Evolutionary conservation across 2,329 filamentous ascomycete species (phyloP).

Genomic region (Aspergillus chevalieri): DNA sequence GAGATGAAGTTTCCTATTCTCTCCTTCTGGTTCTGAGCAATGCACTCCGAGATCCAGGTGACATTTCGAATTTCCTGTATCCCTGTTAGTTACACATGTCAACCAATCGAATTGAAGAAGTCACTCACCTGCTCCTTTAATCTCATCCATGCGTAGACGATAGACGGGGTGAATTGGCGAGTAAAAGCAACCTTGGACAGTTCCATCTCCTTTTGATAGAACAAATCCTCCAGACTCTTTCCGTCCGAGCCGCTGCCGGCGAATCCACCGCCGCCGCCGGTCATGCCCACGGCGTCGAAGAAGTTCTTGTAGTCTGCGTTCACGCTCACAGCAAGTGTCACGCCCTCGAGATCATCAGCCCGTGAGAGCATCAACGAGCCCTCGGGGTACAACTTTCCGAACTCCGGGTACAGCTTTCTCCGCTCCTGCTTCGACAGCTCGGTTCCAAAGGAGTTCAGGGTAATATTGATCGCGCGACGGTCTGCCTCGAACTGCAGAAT

Average conservation of each 20-base stretch:
- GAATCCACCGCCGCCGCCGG: slow-evolving; percentile 68
- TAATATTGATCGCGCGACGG: slow-evolving; percentile 96
- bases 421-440: slow-evolving; percentile 89
- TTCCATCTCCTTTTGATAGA: slow-evolving; percentile 99
- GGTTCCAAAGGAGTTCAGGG: slow-evolving; percentile 95
- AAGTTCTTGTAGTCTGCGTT: slow-evolving; percentile 91
- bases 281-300: slow-evolving; percentile 84
- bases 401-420: slow-evolving; percentile 90
- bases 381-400: slow-evolving; percentile 87
- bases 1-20: slow-evolving; percentile 98
- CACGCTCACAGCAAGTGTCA: slow-evolving; percentile 86
- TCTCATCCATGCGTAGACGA: slow-evolving; percentile 98
- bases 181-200: slow-evolving; percentile 93
- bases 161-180: slow-evolving; percentile 86
- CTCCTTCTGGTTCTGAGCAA: slow-evolving; percentile 99
- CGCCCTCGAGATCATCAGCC: slow-evolving; percentile 90
- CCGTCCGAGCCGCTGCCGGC: slow-evolving; percentile 67
- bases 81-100: slow-evolving; percentile 17
- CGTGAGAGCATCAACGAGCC: slow-evolving; percentile 90
- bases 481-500: slow-evolving; percentile 96
- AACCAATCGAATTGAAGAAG: not conserved
- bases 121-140: slow-evolving; percentile 81
- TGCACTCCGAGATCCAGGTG: slow-evolving; percentile 99
- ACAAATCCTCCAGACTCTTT: slow-evolving; percentile 91
- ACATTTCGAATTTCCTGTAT: slow-evolving; percentile 95